A percentile compares a stretch with the other conserved stretches of the same genome.
phyloP scores from a whole-genome alignment of 768 basidiomycete genomes.

The Rhizopogon salebrosus region DNA sequence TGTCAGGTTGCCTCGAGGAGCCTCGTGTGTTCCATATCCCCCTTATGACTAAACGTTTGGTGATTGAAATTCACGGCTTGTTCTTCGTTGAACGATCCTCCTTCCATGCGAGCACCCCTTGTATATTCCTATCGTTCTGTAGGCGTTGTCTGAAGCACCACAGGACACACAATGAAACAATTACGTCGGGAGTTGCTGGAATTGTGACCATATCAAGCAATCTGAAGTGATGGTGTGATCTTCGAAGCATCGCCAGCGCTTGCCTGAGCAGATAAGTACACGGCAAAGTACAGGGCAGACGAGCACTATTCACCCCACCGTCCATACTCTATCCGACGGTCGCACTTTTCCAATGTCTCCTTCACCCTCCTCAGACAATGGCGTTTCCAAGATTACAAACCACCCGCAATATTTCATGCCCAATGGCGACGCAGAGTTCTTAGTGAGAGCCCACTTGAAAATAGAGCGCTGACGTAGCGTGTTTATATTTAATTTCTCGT shows the following conservation, averaged over 20 bases:
- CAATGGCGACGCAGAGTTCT: constrained; percentile 48
- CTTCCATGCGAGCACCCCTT: background rate
- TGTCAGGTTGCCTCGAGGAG: background rate
- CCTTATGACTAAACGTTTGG: background rate
- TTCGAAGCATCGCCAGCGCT: background rate
- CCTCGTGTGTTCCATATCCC: background rate
- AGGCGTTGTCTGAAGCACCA: no score
- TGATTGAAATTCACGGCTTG: background rate
- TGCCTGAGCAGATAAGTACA: background rate
- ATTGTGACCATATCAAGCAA: background rate
- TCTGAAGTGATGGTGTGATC: background rate
- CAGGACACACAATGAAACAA: background rate
- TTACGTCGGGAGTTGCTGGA: background rate
- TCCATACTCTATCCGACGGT: background rate
- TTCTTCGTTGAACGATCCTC: background rate
- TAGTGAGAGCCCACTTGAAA: constrained; percentile 35
- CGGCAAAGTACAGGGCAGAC: background rate
- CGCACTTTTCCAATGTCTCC: background rate
- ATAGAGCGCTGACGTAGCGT: background rate
- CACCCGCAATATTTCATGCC: constrained; percentile 43
- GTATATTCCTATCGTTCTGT: background rate
- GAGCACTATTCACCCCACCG: background rate
- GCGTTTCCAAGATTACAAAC: constrained; percentile 15
- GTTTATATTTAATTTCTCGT: background rate
- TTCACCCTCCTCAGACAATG: background rate